These are phyloP conservation scores for Collybia sordida DNA, from an alignment of 768 basidiomycete species.

Conservation along the genomic window DNA sequence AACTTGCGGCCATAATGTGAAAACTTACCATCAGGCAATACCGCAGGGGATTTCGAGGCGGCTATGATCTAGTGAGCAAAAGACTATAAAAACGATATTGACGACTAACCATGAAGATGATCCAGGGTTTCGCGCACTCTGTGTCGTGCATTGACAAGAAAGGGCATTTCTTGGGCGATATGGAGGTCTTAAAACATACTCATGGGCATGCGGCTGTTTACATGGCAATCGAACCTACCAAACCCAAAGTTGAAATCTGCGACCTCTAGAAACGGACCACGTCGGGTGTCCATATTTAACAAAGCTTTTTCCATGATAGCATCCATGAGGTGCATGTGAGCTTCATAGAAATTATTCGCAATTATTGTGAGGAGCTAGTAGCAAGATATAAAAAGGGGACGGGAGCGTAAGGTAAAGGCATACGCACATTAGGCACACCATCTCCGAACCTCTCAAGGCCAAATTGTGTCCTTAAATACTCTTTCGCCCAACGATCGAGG, in stretches of 20 bases:
- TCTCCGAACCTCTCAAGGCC: slow-evolving; percentile 5
- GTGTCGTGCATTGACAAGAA: not conserved
- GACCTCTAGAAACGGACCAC: slow-evolving; percentile 10
- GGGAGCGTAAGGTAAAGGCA: not conserved
- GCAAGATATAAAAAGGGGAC: not conserved
- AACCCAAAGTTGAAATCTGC: slow-evolving; percentile 15
- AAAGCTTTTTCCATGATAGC: slow-evolving; percentile 9
- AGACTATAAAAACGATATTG: not conserved
- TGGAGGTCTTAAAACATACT: slow-evolving; percentile 5
- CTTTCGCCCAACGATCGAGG: slow-evolving; percentile 11
- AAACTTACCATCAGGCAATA: not conserved
- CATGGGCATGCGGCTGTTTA: not conserved
- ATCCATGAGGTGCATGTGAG: slow-evolving; percentile 14
- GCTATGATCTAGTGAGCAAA: not conserved
- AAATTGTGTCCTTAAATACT: slow-evolving; percentile 13
- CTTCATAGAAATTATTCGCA: slow-evolving; percentile 17
- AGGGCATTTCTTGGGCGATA: slow-evolving; percentile 7
- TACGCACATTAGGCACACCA: slow-evolving; percentile 9
- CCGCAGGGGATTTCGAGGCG: not conserved
- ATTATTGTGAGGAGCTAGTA: slow-evolving; percentile 13
- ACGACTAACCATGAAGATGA: not conserved
- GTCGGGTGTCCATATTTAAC: slow-evolving; percentile 9
- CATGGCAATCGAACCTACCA: slow-evolving; percentile 2
- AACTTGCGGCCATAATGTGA: not conserved
- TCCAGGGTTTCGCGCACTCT: slow-evolving; percentile 4